Evolutionary conservation across 1,284 basidiomycete genomes (phyloP), one percentile per base, ranked within the genome.

Genomic region (Apiotrichum akiyoshidainum): DNA sequence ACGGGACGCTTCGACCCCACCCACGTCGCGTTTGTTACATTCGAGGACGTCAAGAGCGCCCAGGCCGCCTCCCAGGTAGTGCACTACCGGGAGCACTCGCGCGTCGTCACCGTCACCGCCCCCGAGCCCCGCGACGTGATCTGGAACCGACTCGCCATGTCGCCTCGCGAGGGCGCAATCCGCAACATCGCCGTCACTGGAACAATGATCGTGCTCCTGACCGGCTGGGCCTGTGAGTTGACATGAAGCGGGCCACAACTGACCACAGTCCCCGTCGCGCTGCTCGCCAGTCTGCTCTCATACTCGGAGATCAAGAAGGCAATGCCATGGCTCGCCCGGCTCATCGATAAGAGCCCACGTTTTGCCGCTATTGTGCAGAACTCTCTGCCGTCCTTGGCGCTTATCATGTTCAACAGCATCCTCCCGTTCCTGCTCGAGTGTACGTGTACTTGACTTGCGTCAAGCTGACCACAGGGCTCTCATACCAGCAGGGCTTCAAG

Each of bases 71-170:
- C 89, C 4, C 95, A 98, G 76, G 84, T 87, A 0, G 89, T 89
- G 0, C 90, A 94, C 73, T 84, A 87, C 4, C 82, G 87, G 0
- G 81, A 83, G 48, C 86, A 89, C 13, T 82, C 82, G 56, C 83
- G 87, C 70, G 83, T 85, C 52, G 80, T 81, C 14, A 92, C 90
- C 2, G 82, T 82, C 49, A 85, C 85, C 7, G 94, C 95, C 0
- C 94, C 93, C 0, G 95, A 99, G 73, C 95, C 95, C 11, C 84
- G 95, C 46, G 95, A 99, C 74, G 90, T 99, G 58, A 86, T 97
- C 19, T 99, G 95, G 96, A 82, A 85, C 45, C 94, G 92, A 68
- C 87, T 98, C 78, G 81, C 85, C 1, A 84, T 88, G 58, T 83
- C 87, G 0, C 77, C 81, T 5, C 73, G 81, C 37, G 79, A 83